These are phyloP conservation scores for Penicillium sp. DNA, from an alignment of 2,329 filamentous ascomycete species.

Conservation along the genomic window DNA sequence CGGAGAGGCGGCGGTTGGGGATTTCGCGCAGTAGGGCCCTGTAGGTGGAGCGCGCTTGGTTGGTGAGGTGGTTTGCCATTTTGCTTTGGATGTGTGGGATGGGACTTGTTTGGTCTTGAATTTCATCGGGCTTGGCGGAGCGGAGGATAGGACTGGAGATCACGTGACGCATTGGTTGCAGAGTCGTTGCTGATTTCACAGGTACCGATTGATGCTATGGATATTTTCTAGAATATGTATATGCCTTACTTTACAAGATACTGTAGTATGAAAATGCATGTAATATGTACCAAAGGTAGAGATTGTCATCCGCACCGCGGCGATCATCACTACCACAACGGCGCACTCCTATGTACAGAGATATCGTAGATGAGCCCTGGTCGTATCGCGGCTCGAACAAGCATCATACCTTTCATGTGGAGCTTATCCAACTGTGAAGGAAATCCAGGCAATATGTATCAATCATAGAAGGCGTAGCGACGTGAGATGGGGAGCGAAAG, in stretches of 20 bases:
- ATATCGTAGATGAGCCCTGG: slow-evolving; percentile 10
- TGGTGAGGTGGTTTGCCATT: slow-evolving; percentile 24
- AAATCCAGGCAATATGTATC: slow-evolving; percentile 16
- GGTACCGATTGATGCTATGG: too few relatives aligned
- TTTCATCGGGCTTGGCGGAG: neutral
- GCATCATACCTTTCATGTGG: slow-evolving; percentile 7
- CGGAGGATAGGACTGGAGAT: neutral
- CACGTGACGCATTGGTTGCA: slow-evolving; percentile 3
- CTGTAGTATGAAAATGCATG: neutral
- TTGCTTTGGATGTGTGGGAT: slow-evolving; percentile 2
- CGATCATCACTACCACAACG: slow-evolving; percentile 9
- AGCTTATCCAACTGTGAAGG: slow-evolving; percentile 1
- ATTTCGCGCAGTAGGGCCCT: slow-evolving; percentile 84
- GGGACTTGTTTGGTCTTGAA: neutral
- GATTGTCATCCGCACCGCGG: slow-evolving; percentile 4
- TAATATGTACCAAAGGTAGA: slow-evolving; percentile 15
- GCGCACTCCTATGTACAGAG: slow-evolving; percentile 18
- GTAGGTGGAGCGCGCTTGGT: slow-evolving; percentile 69
- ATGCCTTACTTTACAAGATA: neutral
- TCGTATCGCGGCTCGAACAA: slow-evolving; percentile 11
- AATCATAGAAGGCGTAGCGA: slow-evolving; percentile 28
- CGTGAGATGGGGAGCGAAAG: slow-evolving; percentile 20
- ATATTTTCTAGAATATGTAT: too few relatives aligned
- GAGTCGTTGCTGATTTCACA: too few relatives aligned
- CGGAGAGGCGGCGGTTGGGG: slow-evolving; percentile 61